These are phyloP conservation scores for Chondrostereum purpureum DNA, from an alignment of 1,284 basidiomycete genomes.

Conservation along the genomic window DNA sequence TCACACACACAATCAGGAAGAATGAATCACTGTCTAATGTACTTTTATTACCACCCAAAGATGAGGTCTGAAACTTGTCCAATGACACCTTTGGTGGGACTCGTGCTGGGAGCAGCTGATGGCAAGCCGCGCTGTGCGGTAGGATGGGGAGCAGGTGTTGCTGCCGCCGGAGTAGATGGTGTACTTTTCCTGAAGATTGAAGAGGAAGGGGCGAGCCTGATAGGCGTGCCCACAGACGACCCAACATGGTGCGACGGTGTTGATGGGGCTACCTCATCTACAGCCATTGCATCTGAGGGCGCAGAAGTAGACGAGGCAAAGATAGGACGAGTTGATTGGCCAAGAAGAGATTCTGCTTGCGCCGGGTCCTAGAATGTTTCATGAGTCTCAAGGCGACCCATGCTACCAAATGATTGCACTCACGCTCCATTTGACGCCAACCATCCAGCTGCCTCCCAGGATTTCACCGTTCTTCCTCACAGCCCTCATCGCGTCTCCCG, in stretches of 20 bases:
- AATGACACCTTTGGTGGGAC: conserved; percentile 50
- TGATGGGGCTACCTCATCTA: conserved; percentile 34
- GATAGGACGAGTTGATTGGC: conserved; percentile 29
- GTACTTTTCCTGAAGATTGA: conserved; percentile 55
- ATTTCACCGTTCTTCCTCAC: conserved; percentile 75
- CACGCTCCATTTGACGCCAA: conserved; percentile 77
- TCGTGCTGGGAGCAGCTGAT: conserved; percentile 9
- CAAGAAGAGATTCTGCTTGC: conserved; percentile 48
- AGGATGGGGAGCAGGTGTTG: conserved; percentile 11
- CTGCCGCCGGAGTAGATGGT: conserved; percentile 26
- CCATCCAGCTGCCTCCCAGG: conserved; percentile 68
- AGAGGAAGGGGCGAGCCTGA: conserved; percentile 61
- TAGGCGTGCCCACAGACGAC: conserved; percentile 52
- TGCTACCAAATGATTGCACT: conserved; percentile 22
- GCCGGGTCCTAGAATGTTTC: conserved; percentile 41
- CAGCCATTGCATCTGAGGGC: conserved; percentile 32
- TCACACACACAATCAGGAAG: too few species aligned
- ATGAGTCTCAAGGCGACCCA: neutral
- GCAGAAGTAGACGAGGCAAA: conserved; percentile 17
- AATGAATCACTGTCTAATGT: too few species aligned
- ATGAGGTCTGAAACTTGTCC: conserved; percentile 73
- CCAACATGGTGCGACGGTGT: conserved; percentile 19
- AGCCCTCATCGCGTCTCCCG: conserved; percentile 66
- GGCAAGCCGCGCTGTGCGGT: conserved; percentile 6
- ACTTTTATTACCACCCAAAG: conserved; percentile 70